These are phyloP conservation scores for Nicotiana otophora DNA, from an alignment of 257 asterid species.

Conservation along the genomic window DNA sequence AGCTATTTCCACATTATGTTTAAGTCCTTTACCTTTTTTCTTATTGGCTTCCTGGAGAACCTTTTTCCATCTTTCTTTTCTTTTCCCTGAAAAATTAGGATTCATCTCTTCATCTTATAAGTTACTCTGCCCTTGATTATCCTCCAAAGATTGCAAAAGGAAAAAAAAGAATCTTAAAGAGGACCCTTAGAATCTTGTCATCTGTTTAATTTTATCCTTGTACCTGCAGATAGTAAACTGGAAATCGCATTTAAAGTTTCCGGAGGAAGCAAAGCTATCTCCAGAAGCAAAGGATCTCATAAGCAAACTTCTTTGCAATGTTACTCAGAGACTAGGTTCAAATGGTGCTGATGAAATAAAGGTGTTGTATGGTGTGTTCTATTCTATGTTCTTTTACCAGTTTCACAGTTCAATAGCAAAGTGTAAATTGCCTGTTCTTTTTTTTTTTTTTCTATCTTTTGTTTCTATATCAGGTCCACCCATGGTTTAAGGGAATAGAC, in stretches of 20 bases:
- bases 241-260: constrained; percentile 85
- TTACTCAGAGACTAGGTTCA: constrained; percentile 80
- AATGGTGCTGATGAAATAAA: constrained; percentile 85
- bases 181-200: background rate
- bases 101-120: background rate
- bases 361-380: constrained; percentile 62
- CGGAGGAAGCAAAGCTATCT: constrained; percentile 85
- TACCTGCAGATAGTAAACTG: constrained; percentile 84
- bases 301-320: constrained; percentile 79
- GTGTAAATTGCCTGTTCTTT: constrained; percentile 12
- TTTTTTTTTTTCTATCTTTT: background rate
- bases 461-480: constrained; percentile 57
- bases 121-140: background rate
- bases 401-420: constrained; percentile 20
- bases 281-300: constrained; percentile 81
- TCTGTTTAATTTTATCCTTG: background rate
- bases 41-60: background rate
- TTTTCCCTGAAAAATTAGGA: background rate
- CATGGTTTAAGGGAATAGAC: constrained; percentile 70
- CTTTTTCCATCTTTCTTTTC: background rate
- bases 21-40: background rate
- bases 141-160: background rate
- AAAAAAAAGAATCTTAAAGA: background rate
- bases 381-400: constrained; percentile 26
- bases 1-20: background rate